Percentiles rank a stretch among this genome's conserved stretches.
Evolutionary conservation across 768 basidiomycete genomes (phyloP).

Genomic region (Dacryopinax spathularia): DNA sequence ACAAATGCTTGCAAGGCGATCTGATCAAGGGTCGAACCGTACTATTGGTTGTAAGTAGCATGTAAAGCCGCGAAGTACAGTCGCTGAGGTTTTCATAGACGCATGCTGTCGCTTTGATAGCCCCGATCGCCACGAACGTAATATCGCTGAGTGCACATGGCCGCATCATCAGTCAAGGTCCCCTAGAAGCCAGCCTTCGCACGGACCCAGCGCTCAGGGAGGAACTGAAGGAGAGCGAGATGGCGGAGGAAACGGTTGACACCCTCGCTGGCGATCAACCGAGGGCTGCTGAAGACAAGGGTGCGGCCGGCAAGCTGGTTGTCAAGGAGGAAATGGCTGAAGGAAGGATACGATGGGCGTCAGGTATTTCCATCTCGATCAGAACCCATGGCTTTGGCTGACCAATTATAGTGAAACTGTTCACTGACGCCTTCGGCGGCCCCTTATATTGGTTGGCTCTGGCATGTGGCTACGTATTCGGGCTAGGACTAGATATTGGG

Average conservation of each 20-base stretch:
- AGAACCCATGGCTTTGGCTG: background rate
- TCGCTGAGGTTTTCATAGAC: background rate
- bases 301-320: background rate
- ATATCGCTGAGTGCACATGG: background rate
- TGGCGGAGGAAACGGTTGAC: background rate
- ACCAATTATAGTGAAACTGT: background rate
- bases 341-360: background rate
- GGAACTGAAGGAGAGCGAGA: background rate
- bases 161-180: background rate
- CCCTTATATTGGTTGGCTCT: background rate
- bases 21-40: conserved; percentile 37
- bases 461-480: background rate
- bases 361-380: no score
- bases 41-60: conserved; percentile 34
- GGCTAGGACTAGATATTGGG: background rate
- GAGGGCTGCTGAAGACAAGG: background rate
- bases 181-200: background rate
- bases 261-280: background rate
- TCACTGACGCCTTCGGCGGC: background rate
- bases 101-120: background rate
- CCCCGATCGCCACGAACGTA: background rate
- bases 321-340: background rate
- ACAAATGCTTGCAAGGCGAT: conserved; percentile 35
- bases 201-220: background rate
- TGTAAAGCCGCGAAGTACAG: background rate